Evolutionary conservation across 805 yeast genomes (phyloP).

Genomic region (Metschnikowia hibisci): DNA sequence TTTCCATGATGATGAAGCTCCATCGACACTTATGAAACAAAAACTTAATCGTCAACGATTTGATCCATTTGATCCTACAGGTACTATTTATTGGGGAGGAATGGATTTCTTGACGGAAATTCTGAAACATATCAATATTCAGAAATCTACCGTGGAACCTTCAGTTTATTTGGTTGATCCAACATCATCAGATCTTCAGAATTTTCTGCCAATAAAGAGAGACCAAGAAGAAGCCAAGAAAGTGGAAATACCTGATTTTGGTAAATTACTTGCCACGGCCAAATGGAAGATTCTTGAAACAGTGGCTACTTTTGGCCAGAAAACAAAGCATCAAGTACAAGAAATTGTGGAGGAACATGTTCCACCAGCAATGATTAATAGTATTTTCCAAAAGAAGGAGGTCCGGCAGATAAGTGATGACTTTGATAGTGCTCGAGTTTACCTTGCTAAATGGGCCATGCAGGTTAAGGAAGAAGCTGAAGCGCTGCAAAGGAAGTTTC

Average conservation of each 20-base stretch:
- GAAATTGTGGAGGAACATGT: conserved; percentile 60
- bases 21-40: conserved; percentile 65
- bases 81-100: conserved; percentile 86
- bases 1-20: conserved; percentile 87
- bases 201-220: conserved; percentile 42
- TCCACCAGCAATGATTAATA: conserved; percentile 55
- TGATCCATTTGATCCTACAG: conserved; percentile 63
- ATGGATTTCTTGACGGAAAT: conserved; percentile 62
- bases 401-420: conserved; percentile 80
- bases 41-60: conserved; percentile 58
- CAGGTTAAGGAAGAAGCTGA: conserved; percentile 90
- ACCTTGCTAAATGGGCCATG: conserved; percentile 94
- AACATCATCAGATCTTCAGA: conserved; percentile 55
- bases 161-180: conserved; percentile 79
- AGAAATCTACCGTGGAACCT: conserved; percentile 66
- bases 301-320: conserved; percentile 69
- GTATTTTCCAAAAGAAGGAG: conserved; percentile 66
- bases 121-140: conserved; percentile 53
- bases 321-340: conserved; percentile 50
- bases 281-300: conserved; percentile 86
- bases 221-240: conserved; percentile 9
- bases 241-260: conserved; percentile 23
- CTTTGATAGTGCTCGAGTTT: conserved; percentile 88
- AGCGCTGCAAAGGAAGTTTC: conserved; percentile 47
- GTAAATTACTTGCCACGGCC: conserved; percentile 56